Evolutionary conservation across 768 basidiomycete species (phyloP).

Genomic region (Lentinula raphanica): DNA sequence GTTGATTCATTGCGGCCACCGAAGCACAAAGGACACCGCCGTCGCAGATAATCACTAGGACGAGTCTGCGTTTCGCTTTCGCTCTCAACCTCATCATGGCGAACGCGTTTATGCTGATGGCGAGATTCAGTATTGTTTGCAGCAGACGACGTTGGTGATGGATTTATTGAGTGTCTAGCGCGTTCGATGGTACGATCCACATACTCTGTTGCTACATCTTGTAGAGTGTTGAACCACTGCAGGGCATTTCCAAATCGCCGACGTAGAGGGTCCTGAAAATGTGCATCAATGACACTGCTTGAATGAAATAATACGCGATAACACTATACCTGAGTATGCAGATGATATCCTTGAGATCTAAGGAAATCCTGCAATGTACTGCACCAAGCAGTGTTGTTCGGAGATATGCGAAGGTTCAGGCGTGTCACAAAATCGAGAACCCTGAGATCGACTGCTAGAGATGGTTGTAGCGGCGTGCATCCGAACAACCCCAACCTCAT

Average conservation of each 20-base stretch:
- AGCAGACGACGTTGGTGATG: no score
- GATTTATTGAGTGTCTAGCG: no score
- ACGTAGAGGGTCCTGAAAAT: conserved; percentile 17
- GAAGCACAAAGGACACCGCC: conserved; percentile 23
- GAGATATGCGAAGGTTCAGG: conserved; percentile 11
- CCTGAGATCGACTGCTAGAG: conserved; percentile 11
- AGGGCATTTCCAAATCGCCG: conserved; percentile 12
- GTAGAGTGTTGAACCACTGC: no score
- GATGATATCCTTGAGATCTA: conserved; percentile 9
- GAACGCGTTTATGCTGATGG: not conserved
- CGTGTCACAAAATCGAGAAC: conserved; percentile 9
- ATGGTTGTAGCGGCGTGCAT: conserved; percentile 11
- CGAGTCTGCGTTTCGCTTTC: not conserved
- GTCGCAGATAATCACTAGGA: conserved; percentile 19
- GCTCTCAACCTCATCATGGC: not conserved
- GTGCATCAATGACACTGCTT: not conserved
- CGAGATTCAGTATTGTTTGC: not conserved
- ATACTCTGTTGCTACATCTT: no score
- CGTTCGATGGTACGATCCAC: no score
- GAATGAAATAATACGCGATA: no score
- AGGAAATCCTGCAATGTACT: conserved; percentile 11
- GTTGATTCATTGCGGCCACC: conserved; percentile 10
- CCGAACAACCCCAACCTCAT: conserved; percentile 10
- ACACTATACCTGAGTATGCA: conserved; percentile 8
- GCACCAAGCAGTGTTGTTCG: conserved; percentile 13